Evolutionary conservation across 495 filamentous ascomycete genomes (phyloP), one percentile per base, ranked within the genome.

Genomic region (Aspergillus hancockii): DNA sequence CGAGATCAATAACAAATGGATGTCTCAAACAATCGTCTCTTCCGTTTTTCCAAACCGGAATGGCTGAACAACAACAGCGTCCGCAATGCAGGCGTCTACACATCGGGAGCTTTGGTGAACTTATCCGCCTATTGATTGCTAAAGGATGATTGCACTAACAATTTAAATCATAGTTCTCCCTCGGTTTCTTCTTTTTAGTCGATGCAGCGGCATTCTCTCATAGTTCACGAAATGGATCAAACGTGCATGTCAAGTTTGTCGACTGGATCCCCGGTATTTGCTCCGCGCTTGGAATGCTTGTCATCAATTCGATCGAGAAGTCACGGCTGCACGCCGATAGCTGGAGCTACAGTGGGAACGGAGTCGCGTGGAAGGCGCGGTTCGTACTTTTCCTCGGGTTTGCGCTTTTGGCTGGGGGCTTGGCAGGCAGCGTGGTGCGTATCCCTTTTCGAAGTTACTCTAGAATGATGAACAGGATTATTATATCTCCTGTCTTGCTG

Each of bases 231-330:
- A 98, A 97, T 78, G 86, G 82, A 53, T 89, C 89, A 19, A 73
- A 85, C 71, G 83, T 96, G 53, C 93, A 99, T 79, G 86, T 99
- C 67, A 93, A 84, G 71, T 97, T 98, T 74, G 84, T 98, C 67
- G 95, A 99, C 82, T 99, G 95, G 95, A 90, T 99, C 63, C 95
- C 95, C 21, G 87, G 92, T 56, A 96, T 99, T 79, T 99, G 96
- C 80, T 90, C 85, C 47, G 82, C 86, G 51, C 83, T 98, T 21
- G 95, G 95, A 49, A 98, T 98, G 95, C 88, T 98, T 8, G 92
- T 98, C 59, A 98, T 99, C 84, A 99, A 98, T 81, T 90, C 86
- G 57, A 96, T 99, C 64, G 95, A 99, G 72, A 98, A 98, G 80
- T 83, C 87, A 13, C 81, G 92, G 19, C 78, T 99, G 65, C 88